Evolutionary conservation across 495 filamentous ascomycete genomes (phyloP), one percentile per base, ranked within the genome.

Genomic region (Penicillium angulare): DNA sequence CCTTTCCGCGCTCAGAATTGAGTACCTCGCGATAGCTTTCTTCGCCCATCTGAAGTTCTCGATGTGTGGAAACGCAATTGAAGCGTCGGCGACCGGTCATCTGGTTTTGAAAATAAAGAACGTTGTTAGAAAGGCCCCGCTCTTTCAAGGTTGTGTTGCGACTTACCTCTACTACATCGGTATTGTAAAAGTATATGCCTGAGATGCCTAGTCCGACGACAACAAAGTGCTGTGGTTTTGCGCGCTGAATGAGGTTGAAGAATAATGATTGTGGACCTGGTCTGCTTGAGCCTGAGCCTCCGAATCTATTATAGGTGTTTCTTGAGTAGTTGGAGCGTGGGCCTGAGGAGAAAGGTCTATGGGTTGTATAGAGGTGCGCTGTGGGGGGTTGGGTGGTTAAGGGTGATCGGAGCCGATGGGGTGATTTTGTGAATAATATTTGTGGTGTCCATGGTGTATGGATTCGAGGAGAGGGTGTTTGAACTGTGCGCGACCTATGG

Each of bases 21-120:
- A 88, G 63, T 3, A 86, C 47, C 13, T 71, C 61, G 21, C 72
- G 60, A 57, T 84, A 84, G 54, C 71, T 72, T 43, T 79, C 58
- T 20, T 74, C 60, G n/a, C 75, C 78, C 43, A 85, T 69, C 13
- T 71, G 57, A 20, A 74, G 65, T 55, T 92, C 85, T 1, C 59
- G 65, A n/a, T 69, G 56, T 17, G 77, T 65, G 26, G 78, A 79
- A 31, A 91, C 72, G 52, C 85, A 82, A 59, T 92, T 96, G 75
- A 97, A 97, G 32, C 92, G 83, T 43, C 79, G 79, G 16, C 92
- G 84, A 3, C 88, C 86, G 7, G 85, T 86, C 33, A 90, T 67
- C 67, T 73, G 15, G 5, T 35, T 24, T 15, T 12, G 17, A 35
- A 13, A 31, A 32, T n/a, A n/a, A n/a, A n/a, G n/a, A n/a, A 13